Percentiles rank a stretch among this genome's conserved stretches.
Conservation (phyloP, 139 green algal genomes). For the Ettlia oleoabundans region DNA sequence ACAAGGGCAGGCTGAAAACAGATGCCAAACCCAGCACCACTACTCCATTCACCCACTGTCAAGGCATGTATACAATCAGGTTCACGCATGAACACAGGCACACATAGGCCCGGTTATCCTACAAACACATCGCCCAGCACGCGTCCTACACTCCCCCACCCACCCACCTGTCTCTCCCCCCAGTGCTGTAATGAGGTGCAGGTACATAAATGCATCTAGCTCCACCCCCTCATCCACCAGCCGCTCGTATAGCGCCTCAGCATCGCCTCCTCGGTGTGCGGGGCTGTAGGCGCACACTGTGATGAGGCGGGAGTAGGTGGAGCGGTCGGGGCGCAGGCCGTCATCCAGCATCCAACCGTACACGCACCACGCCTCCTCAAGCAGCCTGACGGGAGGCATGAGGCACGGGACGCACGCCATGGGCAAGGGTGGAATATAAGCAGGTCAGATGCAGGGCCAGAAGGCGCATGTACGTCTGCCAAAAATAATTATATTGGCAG, state of each 20-base stretch:
- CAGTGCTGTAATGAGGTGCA: constrained; percentile 21
- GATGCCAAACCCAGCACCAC: too few species aligned
- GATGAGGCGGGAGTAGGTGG: constrained; percentile 30
- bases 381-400: constrained; percentile 11
- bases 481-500: not conserved
- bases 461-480: too few species aligned
- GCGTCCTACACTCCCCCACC: not conserved
- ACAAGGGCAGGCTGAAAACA: too few species aligned
- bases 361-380: constrained; percentile 17
- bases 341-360: constrained; percentile 30
- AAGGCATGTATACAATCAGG: too few species aligned
- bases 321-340: constrained; percentile 21
- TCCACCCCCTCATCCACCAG: constrained; percentile 4
- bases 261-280: not conserved
- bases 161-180: not conserved
- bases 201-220: constrained; percentile 15
- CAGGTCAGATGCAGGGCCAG: too few species aligned
- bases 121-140: too few species aligned
- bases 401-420: not conserved
- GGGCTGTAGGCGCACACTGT: constrained; percentile 3
- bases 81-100: too few species aligned
- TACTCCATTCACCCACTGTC: too few species aligned
- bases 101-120: too few species aligned
- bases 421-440: not conserved
- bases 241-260: constrained; percentile 5